phyloP scores from a whole-genome alignment of 352 stramenopile species.

The Globisporangium rhizosaccharum region DNA sequence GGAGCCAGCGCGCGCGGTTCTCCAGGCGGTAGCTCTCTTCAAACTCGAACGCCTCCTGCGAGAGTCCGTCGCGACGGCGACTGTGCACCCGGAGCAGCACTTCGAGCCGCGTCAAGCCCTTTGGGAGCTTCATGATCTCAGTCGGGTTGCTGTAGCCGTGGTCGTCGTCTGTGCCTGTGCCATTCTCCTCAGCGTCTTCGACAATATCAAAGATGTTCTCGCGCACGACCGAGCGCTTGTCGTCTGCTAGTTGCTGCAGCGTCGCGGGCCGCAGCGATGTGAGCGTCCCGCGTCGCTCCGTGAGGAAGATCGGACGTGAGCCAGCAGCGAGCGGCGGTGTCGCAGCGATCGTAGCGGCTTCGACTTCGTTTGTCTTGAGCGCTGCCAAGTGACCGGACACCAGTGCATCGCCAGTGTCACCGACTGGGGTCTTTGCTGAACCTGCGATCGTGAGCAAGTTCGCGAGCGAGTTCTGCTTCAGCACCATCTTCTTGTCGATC shows the following conservation, averaged over 20 bases:
- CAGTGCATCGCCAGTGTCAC: background rate
- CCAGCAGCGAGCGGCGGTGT: constrained; percentile 6
- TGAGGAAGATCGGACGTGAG: constrained; percentile 9
- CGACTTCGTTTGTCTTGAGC: constrained; percentile 22
- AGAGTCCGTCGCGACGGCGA: constrained; percentile 19
- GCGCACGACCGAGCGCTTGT: constrained; percentile 37
- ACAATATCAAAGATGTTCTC: constrained; percentile 81
- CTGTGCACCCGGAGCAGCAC: constrained; percentile 57
- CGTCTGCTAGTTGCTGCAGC: constrained; percentile 22
- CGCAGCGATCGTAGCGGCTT: constrained; percentile 26
- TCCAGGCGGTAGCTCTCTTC: constrained; percentile 70
- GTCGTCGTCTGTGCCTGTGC: constrained; percentile 17
- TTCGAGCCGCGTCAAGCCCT: constrained; percentile 61
- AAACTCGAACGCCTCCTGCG: constrained; percentile 56
- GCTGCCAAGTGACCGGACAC: constrained; percentile 17
- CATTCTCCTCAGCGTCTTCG: constrained; percentile 48
- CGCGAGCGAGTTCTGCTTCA: constrained; percentile 25
- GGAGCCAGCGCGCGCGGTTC: constrained; percentile 61
- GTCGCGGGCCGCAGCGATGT: constrained; percentile 31
- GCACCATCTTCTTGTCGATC: background rate
- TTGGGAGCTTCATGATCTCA: constrained; percentile 73
- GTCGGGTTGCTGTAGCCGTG: constrained; percentile 24
- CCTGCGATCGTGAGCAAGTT: constrained; percentile 21
- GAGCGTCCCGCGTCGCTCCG: constrained; percentile 30
- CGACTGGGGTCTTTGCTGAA: background rate